These are phyloP conservation scores for Monascus ruber DNA, from an alignment of 2,329 filamentous ascomycete species.

Conservation along the genomic window DNA sequence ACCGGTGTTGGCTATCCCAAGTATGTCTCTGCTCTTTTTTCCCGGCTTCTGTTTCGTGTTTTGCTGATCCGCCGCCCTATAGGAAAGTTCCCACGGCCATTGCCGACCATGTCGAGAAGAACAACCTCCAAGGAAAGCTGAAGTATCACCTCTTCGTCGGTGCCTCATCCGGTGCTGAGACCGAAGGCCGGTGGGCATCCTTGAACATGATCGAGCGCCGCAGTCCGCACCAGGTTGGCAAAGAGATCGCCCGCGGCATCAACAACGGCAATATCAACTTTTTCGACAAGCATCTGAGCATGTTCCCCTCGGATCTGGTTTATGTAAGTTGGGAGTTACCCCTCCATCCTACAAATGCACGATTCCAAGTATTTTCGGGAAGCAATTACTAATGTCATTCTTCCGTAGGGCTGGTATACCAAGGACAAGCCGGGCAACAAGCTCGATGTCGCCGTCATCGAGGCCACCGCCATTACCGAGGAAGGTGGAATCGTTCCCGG, in stretches of 20 bases:
- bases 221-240: conserved; percentile 79
- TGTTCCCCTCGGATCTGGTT: conserved; percentile 80
- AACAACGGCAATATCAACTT: conserved; percentile 82
- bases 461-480: conserved; percentile 76
- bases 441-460: conserved; percentile 73
- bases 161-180: conserved; percentile 80
- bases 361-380: background rate
- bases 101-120: conserved; percentile 81
- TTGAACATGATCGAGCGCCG: conserved; percentile 84
- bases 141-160: conserved; percentile 83
- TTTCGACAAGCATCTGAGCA: conserved; percentile 86
- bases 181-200: conserved; percentile 81
- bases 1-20: conserved; percentile 85
- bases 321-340: conserved; percentile 43
- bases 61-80: conserved; percentile 1
- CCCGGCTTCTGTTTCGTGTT: background rate
- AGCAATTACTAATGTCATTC: background rate
- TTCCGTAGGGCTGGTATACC: conserved; percentile 61
- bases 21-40: conserved; percentile 38
- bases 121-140: conserved; percentile 69
- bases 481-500: conserved; percentile 83
- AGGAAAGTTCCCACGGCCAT: conserved; percentile 76
- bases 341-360: background rate
- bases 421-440: conserved; percentile 62
- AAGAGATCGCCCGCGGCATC: conserved; percentile 81